Base-by-base conservation (phyloP, 2,329 filamentous ascomycete genomes). In the Pseudonectria buxi region DNA sequence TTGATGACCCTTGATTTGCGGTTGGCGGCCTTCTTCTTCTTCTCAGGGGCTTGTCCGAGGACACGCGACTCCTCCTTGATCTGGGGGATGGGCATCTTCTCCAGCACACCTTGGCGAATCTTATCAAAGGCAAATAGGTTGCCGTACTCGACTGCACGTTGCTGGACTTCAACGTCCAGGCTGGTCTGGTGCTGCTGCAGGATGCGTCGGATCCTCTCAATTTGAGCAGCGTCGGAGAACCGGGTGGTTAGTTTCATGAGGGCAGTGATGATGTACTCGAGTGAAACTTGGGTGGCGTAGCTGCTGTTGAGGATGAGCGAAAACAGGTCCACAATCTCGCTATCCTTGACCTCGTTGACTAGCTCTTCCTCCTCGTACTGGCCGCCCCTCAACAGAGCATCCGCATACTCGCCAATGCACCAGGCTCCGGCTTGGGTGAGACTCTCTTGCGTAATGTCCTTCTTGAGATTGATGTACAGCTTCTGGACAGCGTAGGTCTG, bases 401-500 rank as follows among this genome's bases (percentile, higher is more conserved):
- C 92, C 10, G 87, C 90, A 55, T 89, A 98, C 65, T 98, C 92
- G 55, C 94, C 92, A 58, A 98, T 95, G 35, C 92, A 94, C 92
- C 92, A 98, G 6, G 92, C 83, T 26, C 86, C 92, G 32, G 90
- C 88, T 44, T 96, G 76, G 7, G 88, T 95, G 45, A 98, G 67
- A 45, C 88, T 94, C 63, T 98, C 94, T 59, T 98, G 92, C 2
- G 90, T 95, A 51, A 98, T 95, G 52, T 98, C 92, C 47, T 94
- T 92, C 61, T 92, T 95, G 36, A 98, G 68, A 42, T 84, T 85
- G 14, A 81, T 72, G 59, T 95, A 98, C 6, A 98, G 71, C 61
- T 96, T 98, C 56, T 95, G 92, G 4, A 90, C 90, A 1, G 88
- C 89, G 57, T 98, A 98, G 1, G 89, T 95, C 61, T 98, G 92